phyloP scores from a whole-genome alignment of 2,329 filamentous ascomycete genomes.

The Penicillium sp. region DNA sequence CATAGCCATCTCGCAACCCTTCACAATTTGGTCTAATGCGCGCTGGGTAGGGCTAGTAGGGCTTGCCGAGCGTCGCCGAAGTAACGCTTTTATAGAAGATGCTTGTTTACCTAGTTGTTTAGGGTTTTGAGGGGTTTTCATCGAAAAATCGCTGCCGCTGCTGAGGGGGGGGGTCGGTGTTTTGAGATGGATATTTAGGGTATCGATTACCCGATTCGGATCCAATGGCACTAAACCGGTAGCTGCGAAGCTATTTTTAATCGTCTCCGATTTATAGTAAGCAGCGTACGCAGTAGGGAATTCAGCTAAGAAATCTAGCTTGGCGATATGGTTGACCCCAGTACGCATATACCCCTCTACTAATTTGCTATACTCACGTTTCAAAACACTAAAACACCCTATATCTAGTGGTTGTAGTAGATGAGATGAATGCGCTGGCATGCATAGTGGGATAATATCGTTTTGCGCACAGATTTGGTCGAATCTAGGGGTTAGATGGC shows the following conservation, averaged over 20 bases:
- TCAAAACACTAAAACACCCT: conserved; percentile 9
- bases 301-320: conserved; percentile 3
- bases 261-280: conserved; percentile 2
- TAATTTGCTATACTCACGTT: conserved; percentile 5
- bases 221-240: conserved; percentile 4
- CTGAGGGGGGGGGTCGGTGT: conserved; percentile 1
- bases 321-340: conserved; percentile 5
- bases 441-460: conserved; percentile 4
- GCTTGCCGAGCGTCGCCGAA: conserved; percentile 1
- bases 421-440: conserved; percentile 7
- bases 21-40: conserved; percentile 1
- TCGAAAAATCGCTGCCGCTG: neutral
- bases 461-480: neutral
- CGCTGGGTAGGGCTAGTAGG: neutral
- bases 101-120: conserved; percentile 3
- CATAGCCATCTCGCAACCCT: conserved; percentile 2
- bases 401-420: conserved; percentile 10
- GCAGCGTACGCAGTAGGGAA: neutral
- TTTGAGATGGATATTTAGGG: neutral
- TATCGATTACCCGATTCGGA: neutral
- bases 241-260: conserved; percentile 9
- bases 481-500: conserved; percentile 1
- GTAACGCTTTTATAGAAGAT: neutral
- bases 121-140: neutral
- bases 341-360: neutral